These are phyloP conservation scores for Entomophthora muscae DNA, from an alignment of 371 early-diverging fungal genomes.

Conservation along the genomic window DNA sequence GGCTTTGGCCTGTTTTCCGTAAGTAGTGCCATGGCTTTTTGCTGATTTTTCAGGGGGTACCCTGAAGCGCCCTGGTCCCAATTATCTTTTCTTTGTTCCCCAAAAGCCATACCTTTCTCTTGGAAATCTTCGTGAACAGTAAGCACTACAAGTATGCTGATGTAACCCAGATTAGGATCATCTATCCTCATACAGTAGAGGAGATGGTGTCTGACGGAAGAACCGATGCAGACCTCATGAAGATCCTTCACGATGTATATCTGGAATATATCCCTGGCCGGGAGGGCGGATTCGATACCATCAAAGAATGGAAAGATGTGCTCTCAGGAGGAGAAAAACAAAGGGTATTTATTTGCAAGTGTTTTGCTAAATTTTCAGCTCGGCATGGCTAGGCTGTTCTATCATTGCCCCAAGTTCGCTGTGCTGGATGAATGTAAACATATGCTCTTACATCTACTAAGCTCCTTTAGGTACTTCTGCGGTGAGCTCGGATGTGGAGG, in stretches of 20 bases:
- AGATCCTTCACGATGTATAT: constrained; percentile 49
- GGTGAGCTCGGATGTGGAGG: constrained; percentile 74
- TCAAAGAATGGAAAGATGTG: constrained; percentile 82
- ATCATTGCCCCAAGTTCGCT: constrained; percentile 69
- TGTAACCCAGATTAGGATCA: constrained; percentile 25
- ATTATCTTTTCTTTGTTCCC: constrained; percentile 70
- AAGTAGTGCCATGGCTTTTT: constrained; percentile 9
- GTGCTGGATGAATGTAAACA: constrained; percentile 44
- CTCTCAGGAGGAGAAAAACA: constrained; percentile 86
- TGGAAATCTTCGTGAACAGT: constrained; percentile 73
- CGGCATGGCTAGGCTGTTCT: constrained; percentile 56
- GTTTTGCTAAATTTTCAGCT: constrained; percentile 21
- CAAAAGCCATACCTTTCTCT: constrained; percentile 76
- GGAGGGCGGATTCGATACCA: constrained; percentile 76
- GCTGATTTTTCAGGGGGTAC: constrained; percentile 30
- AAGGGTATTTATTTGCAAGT: constrained; percentile 30
- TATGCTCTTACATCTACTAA: not conserved
- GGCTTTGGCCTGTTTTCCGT: constrained; percentile 75
- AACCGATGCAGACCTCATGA: constrained; percentile 57
- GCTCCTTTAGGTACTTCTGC: constrained; percentile 47
- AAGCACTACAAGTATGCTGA: constrained; percentile 8
- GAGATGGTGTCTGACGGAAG: constrained; percentile 54
- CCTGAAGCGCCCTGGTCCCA: constrained; percentile 38
- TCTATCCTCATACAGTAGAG: constrained; percentile 68
- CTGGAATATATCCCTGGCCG: constrained; percentile 54